Percentiles rank a stretch among this genome's conserved stretches.
Evolutionary conservation across 805 yeast species (phyloP).

Genomic region (Candida pini): DNA sequence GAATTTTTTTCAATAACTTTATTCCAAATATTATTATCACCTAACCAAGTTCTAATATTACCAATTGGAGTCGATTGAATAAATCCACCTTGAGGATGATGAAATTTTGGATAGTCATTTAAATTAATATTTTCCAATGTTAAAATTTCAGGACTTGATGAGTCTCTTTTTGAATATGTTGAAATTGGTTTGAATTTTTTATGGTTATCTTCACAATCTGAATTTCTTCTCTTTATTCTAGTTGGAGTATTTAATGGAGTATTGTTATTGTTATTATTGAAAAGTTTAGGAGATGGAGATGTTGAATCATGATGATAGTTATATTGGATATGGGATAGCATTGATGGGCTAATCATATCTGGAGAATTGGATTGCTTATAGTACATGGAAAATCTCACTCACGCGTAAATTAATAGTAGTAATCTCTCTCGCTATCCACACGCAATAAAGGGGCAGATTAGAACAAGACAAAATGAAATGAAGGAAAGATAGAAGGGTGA

Average conservation of each 20-base stretch:
- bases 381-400: too few species aligned
- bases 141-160: conserved; percentile 5
- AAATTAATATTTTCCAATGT: conserved; percentile 26
- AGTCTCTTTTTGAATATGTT: neutral
- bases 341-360: neutral
- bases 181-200: conserved; percentile 26
- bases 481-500: too few species aligned
- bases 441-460: too few species aligned
- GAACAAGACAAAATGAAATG: too few species aligned
- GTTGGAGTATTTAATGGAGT: conserved; percentile 20
- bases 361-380: too few species aligned
- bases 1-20: conserved; percentile 44
- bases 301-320: neutral
- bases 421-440: too few species aligned
- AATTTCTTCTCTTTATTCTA: conserved; percentile 32
- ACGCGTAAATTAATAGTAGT: too few species aligned
- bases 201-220: conserved; percentile 26
- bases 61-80: conserved; percentile 62
- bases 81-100: conserved; percentile 58
- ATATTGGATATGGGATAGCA: neutral
- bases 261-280: conserved; percentile 12
- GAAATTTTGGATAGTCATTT: conserved; percentile 49
- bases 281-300: conserved; percentile 5
- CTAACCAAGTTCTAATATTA: conserved; percentile 40
- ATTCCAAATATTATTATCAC: conserved; percentile 39